Conservation (phyloP, 1,284 basidiomycete species). For the Hypsizygus ulmarius region DNA sequence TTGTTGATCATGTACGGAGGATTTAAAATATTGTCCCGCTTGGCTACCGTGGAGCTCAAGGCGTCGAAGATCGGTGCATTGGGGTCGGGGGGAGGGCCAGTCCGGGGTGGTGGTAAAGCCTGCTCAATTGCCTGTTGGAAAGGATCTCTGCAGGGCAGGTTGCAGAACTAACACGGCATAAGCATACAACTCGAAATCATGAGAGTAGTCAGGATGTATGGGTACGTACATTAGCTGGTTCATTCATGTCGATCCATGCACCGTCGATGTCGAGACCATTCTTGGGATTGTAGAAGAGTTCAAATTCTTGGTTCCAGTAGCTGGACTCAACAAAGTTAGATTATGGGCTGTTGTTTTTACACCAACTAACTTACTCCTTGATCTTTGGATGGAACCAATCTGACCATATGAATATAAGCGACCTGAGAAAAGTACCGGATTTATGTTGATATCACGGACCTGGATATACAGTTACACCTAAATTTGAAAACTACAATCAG, state of each 20-base stretch:
- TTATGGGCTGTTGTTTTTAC: neutral
- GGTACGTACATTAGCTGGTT: constrained; percentile 53
- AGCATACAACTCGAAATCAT: constrained; percentile 1
- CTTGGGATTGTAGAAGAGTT: constrained; percentile 53
- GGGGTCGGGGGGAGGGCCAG: constrained; percentile 46
- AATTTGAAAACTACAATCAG: neutral
- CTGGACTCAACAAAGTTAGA: constrained; percentile 25
- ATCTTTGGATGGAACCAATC: constrained; percentile 68
- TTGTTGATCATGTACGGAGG: constrained; percentile 63
- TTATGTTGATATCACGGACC: constrained; percentile 33
- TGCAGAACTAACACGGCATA: constrained; percentile 47
- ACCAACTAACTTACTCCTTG: constrained; percentile 36
- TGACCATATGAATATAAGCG: constrained; percentile 17
- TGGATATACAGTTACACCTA: constrained; percentile 60
- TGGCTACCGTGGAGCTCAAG: constrained; percentile 20
- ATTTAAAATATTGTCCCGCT: constrained; percentile 41
- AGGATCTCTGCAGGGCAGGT: constrained; percentile 54
- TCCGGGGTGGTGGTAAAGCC: constrained; percentile 52
- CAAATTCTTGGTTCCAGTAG: constrained; percentile 66
- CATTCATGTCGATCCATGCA: constrained; percentile 75
- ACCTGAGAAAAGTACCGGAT: neutral
- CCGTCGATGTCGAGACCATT: constrained; percentile 66
- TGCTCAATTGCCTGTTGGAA: constrained; percentile 51
- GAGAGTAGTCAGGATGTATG: neutral
- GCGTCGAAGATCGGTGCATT: constrained; percentile 52